Base-by-base conservation (phyloP, 2,329 filamentous ascomycete species). In the Neoascochyta sp. region DNA sequence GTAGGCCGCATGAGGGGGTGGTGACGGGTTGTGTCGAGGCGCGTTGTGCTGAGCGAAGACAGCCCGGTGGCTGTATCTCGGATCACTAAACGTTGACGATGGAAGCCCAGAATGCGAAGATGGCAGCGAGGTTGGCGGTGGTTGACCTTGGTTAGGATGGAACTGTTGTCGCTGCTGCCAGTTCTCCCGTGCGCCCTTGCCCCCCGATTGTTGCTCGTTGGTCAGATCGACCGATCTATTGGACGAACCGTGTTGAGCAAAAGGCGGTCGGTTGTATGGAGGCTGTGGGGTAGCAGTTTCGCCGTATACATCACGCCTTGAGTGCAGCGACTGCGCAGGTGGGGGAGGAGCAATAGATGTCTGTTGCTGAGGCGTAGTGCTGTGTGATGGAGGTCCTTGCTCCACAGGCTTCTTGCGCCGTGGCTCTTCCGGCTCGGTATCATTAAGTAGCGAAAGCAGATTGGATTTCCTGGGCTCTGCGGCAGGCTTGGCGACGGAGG, bases 391-490 rank as follows among this genome's bases (percentile, higher is more conserved):
- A 15, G 53, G 38, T n/a, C 43, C 50, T 34, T 50, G 54, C 11
- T 63, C 57, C 23, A 27, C 41, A n/a, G 50, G 45, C 25, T 58
- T 62, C 42, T 59, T 62, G 3, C 50, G 49, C 29, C 47, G 47
- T 10, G 57, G 54, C 37, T 61, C 57, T 24, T 61, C 58, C 5
- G 58, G 54, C 29, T 61, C 57, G n/a, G 55, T 39, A 16, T 60
- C 58, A 32, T 65, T 65, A 9, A 65, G 50, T 10, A 65, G 31
- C 3, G 58, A 62, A 32, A 63, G 45, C 9, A 65, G 21, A 27
- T 63, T 64, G 5, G 60, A 63, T 31, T 57, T 63, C 24, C 54
- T 54, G 7, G 59, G 55, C 29, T 57, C 53, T n/a, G 48, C 32
- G 9, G 48, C 42, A 36, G 60, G 53, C 29, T 57, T 56, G 2